Evolutionary conservation across 83 land plant species (phyloP), one percentile per base, ranked within the genome.

Genomic region (Picea abies): DNA sequence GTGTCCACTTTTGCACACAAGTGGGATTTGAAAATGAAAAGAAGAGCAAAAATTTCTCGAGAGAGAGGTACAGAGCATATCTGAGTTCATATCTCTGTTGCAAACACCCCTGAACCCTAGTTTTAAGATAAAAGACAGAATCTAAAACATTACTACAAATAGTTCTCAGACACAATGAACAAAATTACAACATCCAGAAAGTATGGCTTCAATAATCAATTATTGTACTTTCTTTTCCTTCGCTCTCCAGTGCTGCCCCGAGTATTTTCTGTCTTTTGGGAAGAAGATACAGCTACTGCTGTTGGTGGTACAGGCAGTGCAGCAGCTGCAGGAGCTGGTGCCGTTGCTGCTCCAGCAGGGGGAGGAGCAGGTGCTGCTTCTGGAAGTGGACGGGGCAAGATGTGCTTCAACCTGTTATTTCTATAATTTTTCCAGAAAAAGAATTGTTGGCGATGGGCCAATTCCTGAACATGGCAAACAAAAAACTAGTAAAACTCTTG

Each of bases 391-490:
- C 92, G 93, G 23, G 99, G 99, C 32, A 94, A 72, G 76, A 97
- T 94, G 81, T 96, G 96, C 87, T 96, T 96, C 87, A 97, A 76
- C 41, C 99, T 87, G 71, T 97, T 97, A 83, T 91, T 97, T 60
- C 99, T 88, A 81, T 97, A 88, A 83, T 96, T 92, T 89, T 96
- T 97, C 99, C 99, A 97, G 82, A 87, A 97, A 78, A 82, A 97
- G 82, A 93, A 97, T 79, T 97, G 99, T 83, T 97, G 99, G 19
- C 99, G 86, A 85, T 97, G 99, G 25, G 99, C 97, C 93, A 97
- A 79, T 88, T 97, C 99, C 99, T 97, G 82, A 60, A 75, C 60
- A 56, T 56, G 60, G 60, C 60, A 56, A 56, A 56, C 60, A 56
- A 56, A 47, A 15, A 56, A 56, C 60, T 56, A 56, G 15, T 56